Conservation (phyloP, 306 rosid genomes). For the Cicer bijugum region DNA sequence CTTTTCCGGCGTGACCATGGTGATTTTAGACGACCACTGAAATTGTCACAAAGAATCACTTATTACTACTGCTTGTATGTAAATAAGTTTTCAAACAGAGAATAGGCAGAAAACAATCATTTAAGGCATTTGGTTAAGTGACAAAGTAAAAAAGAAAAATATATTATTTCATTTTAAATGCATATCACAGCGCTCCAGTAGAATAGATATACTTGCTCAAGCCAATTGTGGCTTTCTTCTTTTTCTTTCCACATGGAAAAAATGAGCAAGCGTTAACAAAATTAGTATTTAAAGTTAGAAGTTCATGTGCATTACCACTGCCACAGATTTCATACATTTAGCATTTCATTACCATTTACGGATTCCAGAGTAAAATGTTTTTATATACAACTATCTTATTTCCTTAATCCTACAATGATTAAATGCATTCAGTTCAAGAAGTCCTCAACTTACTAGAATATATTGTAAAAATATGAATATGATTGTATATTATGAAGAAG, state of each 20-base stretch:
- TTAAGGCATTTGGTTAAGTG: slow-evolving; percentile 8
- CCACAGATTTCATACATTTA: slow-evolving; percentile 1
- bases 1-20: slow-evolving; percentile 99
- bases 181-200: slow-evolving; percentile 3
- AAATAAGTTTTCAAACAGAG: background rate
- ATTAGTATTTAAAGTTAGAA: slow-evolving; percentile 13
- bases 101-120: slow-evolving; percentile 30
- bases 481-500: background rate
- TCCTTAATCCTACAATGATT: slow-evolving; percentile 32
- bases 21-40: slow-evolving; percentile 93
- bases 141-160: slow-evolving; percentile 10
- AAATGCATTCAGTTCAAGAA: slow-evolving; percentile 24
- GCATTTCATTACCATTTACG: slow-evolving; percentile 20
- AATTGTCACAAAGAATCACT: slow-evolving; percentile 39
- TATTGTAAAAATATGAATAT: background rate
- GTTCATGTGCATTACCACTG: slow-evolving; percentile 1
- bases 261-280: background rate
- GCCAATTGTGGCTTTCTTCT: background rate
- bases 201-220: slow-evolving; percentile 16
- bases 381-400: background rate
- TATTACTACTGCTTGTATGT: background rate
- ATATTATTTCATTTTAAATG: slow-evolving; percentile 32
- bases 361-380: slow-evolving; percentile 26
- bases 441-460: slow-evolving; percentile 11
- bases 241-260: slow-evolving; percentile 21